phyloP scores from a whole-genome alignment of 176 grass and related monocot species.

The Carex scoparia region DNA sequence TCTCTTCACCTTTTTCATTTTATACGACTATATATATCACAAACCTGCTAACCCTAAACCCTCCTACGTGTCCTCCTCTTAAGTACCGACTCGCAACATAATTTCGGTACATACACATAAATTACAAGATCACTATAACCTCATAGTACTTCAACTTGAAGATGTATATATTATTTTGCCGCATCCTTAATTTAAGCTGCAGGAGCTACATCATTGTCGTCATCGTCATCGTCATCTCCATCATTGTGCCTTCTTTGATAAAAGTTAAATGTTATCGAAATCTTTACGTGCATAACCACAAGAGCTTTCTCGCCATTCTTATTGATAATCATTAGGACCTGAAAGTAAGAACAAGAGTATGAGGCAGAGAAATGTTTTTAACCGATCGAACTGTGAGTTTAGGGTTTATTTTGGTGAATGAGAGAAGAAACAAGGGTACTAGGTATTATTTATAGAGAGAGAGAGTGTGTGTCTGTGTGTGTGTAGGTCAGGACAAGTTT shows the following conservation, averaged over 20 bases:
- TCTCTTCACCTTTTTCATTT: background rate
- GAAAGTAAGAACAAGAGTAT: background rate
- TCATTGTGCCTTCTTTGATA: background rate
- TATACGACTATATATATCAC: background rate
- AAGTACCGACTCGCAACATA: background rate
- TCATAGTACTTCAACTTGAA: background rate
- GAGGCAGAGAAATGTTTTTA: background rate
- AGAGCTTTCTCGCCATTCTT: constrained; percentile 3
- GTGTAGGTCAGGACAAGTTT: no score
- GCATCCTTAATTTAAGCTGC: constrained; percentile 3
- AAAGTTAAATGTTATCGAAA: background rate
- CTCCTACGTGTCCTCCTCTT: background rate
- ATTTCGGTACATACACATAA: background rate
- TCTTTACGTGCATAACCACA: background rate
- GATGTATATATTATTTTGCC: constrained; percentile 8
- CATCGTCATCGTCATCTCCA: constrained; percentile 8
- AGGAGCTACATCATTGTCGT: constrained; percentile 14
- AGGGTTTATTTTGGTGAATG: constrained; percentile 38
- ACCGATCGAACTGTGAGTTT: background rate
- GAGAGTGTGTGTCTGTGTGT: background rate
- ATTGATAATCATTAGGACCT: background rate
- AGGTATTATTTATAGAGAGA: background rate
- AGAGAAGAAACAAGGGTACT: constrained; percentile 4
- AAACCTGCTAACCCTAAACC: background rate
- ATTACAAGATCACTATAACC: background rate